phyloP scores from a whole-genome alignment of 2,329 filamentous ascomycete genomes.

The Hirsutella minnesotensis region DNA sequence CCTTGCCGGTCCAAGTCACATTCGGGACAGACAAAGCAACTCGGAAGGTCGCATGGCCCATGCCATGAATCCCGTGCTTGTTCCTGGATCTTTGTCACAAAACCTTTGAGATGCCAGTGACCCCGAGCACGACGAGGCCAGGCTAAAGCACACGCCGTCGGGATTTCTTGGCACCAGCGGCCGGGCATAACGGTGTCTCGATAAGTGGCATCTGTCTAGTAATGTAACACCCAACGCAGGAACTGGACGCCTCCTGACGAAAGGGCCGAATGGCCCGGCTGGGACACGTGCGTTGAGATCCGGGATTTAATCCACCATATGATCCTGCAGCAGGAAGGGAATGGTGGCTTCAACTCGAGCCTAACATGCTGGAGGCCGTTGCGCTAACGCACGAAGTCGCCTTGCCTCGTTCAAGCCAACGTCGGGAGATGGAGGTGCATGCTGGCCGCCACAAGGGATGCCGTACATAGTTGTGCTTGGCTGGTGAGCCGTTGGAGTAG shows the following conservation, averaged over 20 bases:
- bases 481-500: neutral
- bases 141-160: neutral
- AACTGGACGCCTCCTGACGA: slow-evolving; percentile 6
- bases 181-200: neutral
- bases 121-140: neutral
- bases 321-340: neutral
- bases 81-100: neutral
- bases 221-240: slow-evolving; percentile 3
- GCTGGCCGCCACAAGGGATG: neutral
- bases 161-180: neutral
- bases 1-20: neutral
- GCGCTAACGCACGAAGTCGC: neutral
- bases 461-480: neutral
- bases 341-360: neutral
- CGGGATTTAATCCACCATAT: neutral
- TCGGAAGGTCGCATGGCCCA: neutral
- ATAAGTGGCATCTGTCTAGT: neutral
- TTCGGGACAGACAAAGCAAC: neutral
- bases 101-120: neutral
- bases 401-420: neutral
- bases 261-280: slow-evolving; percentile 6
- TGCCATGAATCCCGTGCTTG: slow-evolving; percentile 5
- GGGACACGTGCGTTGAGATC: slow-evolving; percentile 3
- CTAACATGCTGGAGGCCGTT: neutral
- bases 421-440: neutral